Percentiles rank a stretch among this genome's conserved stretches.
phyloP scores from a whole-genome alignment of 768 basidiomycete genomes.

The Chalciporus piperatus region DNA sequence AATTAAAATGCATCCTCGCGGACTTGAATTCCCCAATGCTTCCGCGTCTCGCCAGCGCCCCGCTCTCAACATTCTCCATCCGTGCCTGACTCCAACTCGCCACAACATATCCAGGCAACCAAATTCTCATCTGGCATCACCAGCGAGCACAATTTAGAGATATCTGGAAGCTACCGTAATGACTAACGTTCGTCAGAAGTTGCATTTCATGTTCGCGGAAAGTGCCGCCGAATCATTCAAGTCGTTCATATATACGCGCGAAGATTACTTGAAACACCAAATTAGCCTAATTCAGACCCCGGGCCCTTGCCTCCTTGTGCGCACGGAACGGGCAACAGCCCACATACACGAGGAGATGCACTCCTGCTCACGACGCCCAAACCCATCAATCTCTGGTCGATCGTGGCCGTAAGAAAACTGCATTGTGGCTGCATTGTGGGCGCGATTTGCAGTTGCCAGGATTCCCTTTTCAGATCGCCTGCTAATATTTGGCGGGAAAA shows the following conservation, averaged over 20 bases:
- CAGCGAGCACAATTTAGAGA: not conserved
- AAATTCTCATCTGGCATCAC: not conserved
- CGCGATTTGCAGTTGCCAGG: not conserved
- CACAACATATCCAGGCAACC: not conserved
- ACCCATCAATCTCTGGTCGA: not conserved
- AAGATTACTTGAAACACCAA: slow-evolving; percentile 7
- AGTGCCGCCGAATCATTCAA: slow-evolving; percentile 4
- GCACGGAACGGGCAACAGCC: slow-evolving; percentile 7
- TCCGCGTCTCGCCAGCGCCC: slow-evolving; percentile 34
- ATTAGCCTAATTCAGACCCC: slow-evolving; percentile 1
- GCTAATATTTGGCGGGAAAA: not conserved
- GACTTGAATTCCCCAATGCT: slow-evolving; percentile 32
- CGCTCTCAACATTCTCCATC: slow-evolving; percentile 5
- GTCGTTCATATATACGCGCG: slow-evolving; percentile 2
- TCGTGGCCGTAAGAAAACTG: not conserved
- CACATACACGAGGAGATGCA: slow-evolving; percentile 14
- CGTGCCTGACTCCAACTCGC: slow-evolving; percentile 11
- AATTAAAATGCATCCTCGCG: slow-evolving; percentile 29
- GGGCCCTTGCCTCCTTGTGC: slow-evolving; percentile 4
- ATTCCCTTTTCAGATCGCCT: not conserved
- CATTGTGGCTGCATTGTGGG: not conserved
- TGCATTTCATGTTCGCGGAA: slow-evolving; percentile 5
- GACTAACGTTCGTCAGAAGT: not conserved
- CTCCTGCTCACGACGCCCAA: not conserved
- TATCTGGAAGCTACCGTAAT: slow-evolving; percentile 2